A percentile compares a stretch with the other conserved stretches of the same genome.
These are phyloP conservation scores for Boletales sp. DNA, from an alignment of 768 basidiomycete species.

Conservation along the genomic window DNA sequence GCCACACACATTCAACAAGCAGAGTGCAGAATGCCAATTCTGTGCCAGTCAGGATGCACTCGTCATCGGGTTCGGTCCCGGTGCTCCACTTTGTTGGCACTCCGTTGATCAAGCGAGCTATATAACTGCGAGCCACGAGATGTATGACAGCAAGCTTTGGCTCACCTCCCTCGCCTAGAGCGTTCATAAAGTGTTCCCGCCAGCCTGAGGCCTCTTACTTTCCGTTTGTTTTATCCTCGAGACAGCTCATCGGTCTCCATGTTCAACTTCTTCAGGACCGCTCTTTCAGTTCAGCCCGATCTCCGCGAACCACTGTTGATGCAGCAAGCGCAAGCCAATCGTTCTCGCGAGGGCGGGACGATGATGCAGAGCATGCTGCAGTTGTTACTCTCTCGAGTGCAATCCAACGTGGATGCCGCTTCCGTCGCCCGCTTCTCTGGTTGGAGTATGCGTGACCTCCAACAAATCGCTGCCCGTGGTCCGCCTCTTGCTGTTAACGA, in stretches of 20 bases:
- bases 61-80: too few relatives aligned
- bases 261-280: neutral
- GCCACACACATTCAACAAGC: too few relatives aligned
- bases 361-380: constrained; percentile 10
- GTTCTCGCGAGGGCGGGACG: neutral
- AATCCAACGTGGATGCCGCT: neutral
- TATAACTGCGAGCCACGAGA: too few relatives aligned
- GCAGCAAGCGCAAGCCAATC: neutral
- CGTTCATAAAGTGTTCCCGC: neutral
- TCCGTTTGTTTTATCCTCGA: too few relatives aligned
- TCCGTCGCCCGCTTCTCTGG: constrained; percentile 5
- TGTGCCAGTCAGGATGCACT: too few relatives aligned
- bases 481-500: constrained; percentile 21
- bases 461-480: constrained; percentile 27
- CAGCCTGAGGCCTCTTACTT: neutral
- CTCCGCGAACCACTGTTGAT: constrained; percentile 1
- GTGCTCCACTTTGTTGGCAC: too few relatives aligned
- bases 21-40: too few relatives aligned
- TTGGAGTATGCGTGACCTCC: constrained; percentile 23
- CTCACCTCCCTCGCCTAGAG: neutral
- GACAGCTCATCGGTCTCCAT: too few relatives aligned
- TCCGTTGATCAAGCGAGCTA: too few relatives aligned
- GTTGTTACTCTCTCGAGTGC: constrained; percentile 11
- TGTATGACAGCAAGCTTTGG: too few relatives aligned
- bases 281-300: neutral